Conservation (phyloP, 495 filamentous ascomycete species). For the Hypoxylon fragiforme region DNA sequence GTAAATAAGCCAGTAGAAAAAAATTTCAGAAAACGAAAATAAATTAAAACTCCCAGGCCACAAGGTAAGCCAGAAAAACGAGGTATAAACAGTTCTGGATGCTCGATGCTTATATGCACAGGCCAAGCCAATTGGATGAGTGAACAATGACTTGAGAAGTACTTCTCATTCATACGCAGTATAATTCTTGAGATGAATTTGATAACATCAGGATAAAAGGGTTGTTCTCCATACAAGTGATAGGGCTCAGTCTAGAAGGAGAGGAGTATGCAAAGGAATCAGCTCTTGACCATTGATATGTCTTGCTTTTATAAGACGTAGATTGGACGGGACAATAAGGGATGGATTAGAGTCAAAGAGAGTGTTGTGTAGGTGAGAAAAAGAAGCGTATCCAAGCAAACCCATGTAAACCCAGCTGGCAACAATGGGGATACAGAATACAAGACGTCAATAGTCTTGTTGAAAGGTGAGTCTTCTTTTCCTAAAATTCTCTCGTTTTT, state of each 20-base stretch:
- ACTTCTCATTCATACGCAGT: constrained; percentile 3
- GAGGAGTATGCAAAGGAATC: too few relatives aligned
- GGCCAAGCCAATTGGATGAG: too few relatives aligned
- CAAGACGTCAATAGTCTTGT: constrained; percentile 4
- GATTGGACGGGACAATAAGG: constrained; percentile 1
- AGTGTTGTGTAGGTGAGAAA: neutral
- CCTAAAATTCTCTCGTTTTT: neutral
- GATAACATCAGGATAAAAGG: constrained; percentile 14
- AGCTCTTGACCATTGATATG: constrained; percentile 13
- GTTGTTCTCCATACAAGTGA: constrained; percentile 13
- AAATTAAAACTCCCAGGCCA: neutral
- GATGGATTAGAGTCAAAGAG: too few relatives aligned
- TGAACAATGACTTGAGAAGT: too few relatives aligned
- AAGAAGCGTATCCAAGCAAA: constrained; percentile 2
- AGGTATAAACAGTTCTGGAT: constrained; percentile 17
- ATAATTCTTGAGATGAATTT: constrained; percentile 8
- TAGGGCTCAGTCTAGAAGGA: constrained; percentile 1
- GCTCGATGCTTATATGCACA: neutral
- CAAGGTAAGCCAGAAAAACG: constrained; percentile 2
- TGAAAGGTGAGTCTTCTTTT: neutral
- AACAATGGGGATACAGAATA: too few relatives aligned
- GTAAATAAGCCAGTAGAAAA: constrained; percentile 1
- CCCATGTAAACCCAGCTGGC: neutral
- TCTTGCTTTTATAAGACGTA: constrained; percentile 18
- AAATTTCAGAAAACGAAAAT: constrained; percentile 2